These are phyloP conservation scores for Pholiota adiposa DNA, from an alignment of 1,284 basidiomycete species.

Conservation along the genomic window DNA sequence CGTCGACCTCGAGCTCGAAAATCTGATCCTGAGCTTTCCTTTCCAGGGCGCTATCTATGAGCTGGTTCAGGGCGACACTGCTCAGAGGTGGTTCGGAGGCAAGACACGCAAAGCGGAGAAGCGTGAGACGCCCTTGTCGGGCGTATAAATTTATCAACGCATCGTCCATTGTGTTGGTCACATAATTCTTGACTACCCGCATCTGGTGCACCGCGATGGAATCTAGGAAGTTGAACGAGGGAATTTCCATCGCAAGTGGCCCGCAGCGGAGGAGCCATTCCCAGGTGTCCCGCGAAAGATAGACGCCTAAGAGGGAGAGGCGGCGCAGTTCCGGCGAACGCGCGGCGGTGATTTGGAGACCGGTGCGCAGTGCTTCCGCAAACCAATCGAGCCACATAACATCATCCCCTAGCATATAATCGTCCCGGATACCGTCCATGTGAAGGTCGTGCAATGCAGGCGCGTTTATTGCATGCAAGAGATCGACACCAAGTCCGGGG, in stretches of 20 bases:
- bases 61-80: not conserved
- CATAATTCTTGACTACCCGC: not conserved
- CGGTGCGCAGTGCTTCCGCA: not conserved
- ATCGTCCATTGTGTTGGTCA: not conserved
- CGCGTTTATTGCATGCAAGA: not conserved
- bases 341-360: not conserved
- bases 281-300: not conserved
- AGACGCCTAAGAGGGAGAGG: not conserved
- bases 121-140: not conserved
- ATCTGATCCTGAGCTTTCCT: not conserved
- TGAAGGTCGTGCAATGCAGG: slow-evolving; percentile 3
- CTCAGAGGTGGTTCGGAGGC: not conserved
- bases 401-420: not conserved
- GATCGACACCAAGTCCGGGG: not conserved
- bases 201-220: not conserved
- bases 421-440: not conserved
- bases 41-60: not conserved
- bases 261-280: slow-evolving; percentile 5
- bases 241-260: too few relatives aligned
- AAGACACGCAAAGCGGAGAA: slow-evolving; percentile 1
- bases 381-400: not conserved
- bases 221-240: slow-evolving; percentile 1
- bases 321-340: slow-evolving; percentile 2
- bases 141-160: not conserved
- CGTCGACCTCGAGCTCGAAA: slow-evolving; percentile 1